Conservation (phyloP, 2,329 filamentous ascomycete genomes). For the Claviceps citrina region DNA sequence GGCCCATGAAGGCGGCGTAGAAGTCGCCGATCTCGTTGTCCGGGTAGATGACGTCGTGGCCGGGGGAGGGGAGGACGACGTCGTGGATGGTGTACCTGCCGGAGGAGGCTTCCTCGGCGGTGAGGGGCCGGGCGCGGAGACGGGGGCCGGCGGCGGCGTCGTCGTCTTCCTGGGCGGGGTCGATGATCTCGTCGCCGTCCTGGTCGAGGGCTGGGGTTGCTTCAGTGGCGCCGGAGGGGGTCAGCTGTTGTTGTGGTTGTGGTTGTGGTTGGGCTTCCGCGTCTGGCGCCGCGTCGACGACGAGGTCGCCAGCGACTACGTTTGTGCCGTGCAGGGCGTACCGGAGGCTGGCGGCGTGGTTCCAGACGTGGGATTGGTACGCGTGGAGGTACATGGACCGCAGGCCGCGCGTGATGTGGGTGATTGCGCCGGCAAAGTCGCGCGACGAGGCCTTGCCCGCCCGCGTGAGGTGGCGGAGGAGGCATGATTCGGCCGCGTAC, state of each 20-base stretch:
- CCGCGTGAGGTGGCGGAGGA: conserved; percentile 61
- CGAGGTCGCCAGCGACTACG: conserved; percentile 74
- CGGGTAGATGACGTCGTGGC: conserved; percentile 80
- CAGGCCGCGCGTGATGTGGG: conserved; percentile 65
- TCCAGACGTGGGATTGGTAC: conserved; percentile 93
- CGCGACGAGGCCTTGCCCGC: conserved; percentile 30
- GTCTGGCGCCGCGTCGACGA: conserved; percentile 48
- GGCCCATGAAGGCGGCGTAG: conserved; percentile 77
- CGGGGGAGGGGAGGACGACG: conserved; percentile 79
- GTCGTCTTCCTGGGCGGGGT: conserved; percentile 28
- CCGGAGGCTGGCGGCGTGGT: conserved; percentile 64
- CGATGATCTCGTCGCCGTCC: conserved; percentile 32
- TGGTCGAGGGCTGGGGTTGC: conserved; percentile 39
- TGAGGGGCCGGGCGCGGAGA: conserved; percentile 53
- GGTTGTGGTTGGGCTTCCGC: conserved; percentile 16
- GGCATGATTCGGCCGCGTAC: conserved; percentile 62
- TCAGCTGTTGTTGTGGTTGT: no score
- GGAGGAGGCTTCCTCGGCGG: conserved; percentile 59
- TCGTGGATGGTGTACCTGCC: conserved; percentile 73
- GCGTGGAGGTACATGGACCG: conserved; percentile 93
- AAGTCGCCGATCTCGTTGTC: conserved; percentile 67
- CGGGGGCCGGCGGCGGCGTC: conserved; percentile 43
- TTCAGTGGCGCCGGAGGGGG: no score
- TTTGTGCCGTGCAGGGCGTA: conserved; percentile 58
- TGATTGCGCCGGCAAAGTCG: conserved; percentile 71